These are phyloP conservation scores for Sinapis alba DNA, from an alignment of 441 rosid species.

Conservation along the genomic window DNA sequence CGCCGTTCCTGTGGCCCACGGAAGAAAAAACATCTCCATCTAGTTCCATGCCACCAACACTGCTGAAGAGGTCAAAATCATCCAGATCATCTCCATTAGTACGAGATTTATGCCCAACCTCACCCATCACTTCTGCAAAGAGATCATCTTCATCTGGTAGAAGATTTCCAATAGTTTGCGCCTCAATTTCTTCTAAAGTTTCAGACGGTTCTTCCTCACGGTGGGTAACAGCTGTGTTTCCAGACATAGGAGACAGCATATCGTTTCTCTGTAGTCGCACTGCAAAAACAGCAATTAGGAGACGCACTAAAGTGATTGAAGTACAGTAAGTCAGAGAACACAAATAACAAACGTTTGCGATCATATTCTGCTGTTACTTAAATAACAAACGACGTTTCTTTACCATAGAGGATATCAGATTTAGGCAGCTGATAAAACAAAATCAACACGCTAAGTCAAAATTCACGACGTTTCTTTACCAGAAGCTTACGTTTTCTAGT, in stretches of 20 bases:
- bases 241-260: slow-evolving; percentile 37
- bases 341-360: background rate
- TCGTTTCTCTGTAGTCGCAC: slow-evolving; percentile 49
- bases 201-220: slow-evolving; percentile 51
- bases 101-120: slow-evolving; percentile 44
- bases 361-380: background rate
- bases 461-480: background rate
- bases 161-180: slow-evolving; percentile 63
- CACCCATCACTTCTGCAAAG: slow-evolving; percentile 64
- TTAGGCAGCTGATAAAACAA: background rate
- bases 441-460: background rate
- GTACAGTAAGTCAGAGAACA: background rate
- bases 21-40: slow-evolving; percentile 50
- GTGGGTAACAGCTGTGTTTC: slow-evolving; percentile 41
- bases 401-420: background rate
- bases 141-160: slow-evolving; percentile 73
- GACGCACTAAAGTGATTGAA: background rate
- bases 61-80: slow-evolving; percentile 65
- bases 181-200: slow-evolving; percentile 63
- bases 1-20: slow-evolving; percentile 36
- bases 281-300: slow-evolving; percentile 38
- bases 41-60: slow-evolving; percentile 69
- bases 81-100: slow-evolving; percentile 55
- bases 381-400: background rate
- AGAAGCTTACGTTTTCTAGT: slow-evolving; percentile 51